These are phyloP conservation scores for Vitis cinerea DNA, from an alignment of 164 flowering plant species.

Conservation along the genomic window DNA sequence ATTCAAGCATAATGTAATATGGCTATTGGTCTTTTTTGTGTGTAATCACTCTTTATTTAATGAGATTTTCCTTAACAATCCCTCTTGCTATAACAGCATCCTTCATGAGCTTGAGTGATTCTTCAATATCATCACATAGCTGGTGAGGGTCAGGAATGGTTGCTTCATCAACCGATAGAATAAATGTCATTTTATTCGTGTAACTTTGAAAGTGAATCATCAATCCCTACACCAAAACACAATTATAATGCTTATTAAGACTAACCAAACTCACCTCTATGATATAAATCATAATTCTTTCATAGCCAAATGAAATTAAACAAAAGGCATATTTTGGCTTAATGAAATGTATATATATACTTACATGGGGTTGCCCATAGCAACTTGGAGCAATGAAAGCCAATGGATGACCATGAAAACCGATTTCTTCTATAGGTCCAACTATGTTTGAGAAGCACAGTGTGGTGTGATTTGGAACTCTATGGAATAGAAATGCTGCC, in stretches of 20 bases:
- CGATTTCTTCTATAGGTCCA: conserved; percentile 20
- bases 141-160: conserved; percentile 33
- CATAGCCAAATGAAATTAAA: neutral
- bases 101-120: conserved; percentile 28
- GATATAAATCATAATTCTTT: no score
- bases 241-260: no score
- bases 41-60: no score
- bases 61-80: no score
- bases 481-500: neutral
- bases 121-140: conserved; percentile 34
- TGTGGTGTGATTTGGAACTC: conserved; percentile 2
- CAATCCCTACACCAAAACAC: conserved; percentile 21
- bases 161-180: conserved; percentile 31
- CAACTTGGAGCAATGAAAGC: conserved; percentile 9
- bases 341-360: neutral
- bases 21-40: no score
- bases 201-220: conserved; percentile 33
- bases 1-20: no score
- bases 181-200: conserved; percentile 30
- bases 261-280: no score
- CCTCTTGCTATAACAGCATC: conserved; percentile 12
- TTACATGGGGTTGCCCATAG: conserved; percentile 18
- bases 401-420: conserved; percentile 9
- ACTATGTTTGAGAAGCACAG: conserved; percentile 12
- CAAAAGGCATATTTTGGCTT: no score